These are phyloP conservation scores for Neurospora sp. DNA, from an alignment of 495 filamentous ascomycete species.

Conservation along the genomic window DNA sequence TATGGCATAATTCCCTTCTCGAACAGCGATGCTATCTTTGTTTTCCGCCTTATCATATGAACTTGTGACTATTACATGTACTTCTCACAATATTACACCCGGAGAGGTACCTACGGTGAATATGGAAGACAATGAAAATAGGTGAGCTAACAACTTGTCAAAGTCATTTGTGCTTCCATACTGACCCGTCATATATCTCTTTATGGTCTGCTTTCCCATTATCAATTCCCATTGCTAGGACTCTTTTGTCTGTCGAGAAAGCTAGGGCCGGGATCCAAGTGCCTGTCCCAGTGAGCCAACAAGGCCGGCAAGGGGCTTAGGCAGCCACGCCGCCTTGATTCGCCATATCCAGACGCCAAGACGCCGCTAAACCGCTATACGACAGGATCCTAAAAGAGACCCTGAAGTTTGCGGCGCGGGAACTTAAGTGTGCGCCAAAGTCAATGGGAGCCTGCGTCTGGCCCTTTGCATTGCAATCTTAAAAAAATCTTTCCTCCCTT, in stretches of 20 bases:
- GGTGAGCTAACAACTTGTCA: not conserved
- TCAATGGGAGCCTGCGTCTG: not conserved
- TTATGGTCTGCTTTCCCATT: not conserved
- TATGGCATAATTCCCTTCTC: not conserved
- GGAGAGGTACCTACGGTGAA: not conserved
- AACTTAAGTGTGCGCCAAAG: not conserved
- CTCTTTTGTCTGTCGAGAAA: not conserved
- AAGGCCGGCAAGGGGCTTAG: not conserved
- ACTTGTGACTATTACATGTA: not conserved
- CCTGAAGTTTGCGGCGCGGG: not conserved
- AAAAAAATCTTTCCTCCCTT: not conserved
- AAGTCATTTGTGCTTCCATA: not conserved
- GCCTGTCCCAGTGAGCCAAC: not conserved
- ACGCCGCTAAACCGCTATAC: not conserved
- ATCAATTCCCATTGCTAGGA: not conserved
- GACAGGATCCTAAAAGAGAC: not conserved
- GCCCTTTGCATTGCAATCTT: not conserved
- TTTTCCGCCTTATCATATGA: not conserved
- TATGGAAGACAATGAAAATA: not conserved
- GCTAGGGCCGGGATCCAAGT: not conserved
- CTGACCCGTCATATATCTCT: not conserved
- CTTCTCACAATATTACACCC: not conserved
- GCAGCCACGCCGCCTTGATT: not conserved
- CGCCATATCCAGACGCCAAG: not conserved
- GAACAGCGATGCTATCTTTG: not conserved